A percentile compares a stretch with the other conserved stretches of the same genome.
Conservation (phyloP, 495 filamentous ascomycete species). For the Lepidopterella palustris region DNA sequence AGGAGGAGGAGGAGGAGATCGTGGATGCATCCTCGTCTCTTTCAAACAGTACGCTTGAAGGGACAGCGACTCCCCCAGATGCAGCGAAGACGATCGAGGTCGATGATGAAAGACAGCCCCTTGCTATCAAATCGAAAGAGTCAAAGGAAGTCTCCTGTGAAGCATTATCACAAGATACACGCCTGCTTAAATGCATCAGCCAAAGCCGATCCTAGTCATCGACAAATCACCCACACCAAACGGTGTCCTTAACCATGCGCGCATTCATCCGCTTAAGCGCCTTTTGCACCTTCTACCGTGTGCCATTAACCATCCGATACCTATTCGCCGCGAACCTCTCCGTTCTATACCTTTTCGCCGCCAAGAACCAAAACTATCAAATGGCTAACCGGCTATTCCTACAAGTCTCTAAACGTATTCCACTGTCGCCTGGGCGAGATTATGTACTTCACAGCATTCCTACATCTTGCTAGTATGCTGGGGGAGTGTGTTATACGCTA, state of each 20-base stretch:
- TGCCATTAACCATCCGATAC: slow-evolving; percentile 40
- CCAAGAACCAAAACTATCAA: slow-evolving; percentile 59
- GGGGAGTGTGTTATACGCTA: slow-evolving; percentile 41
- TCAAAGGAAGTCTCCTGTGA: not conserved
- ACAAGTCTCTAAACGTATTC: slow-evolving; percentile 58
- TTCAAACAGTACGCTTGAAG: slow-evolving; percentile 31
- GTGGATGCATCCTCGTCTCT: slow-evolving; percentile 21
- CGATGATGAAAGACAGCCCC: slow-evolving; percentile 20
- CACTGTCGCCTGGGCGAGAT: slow-evolving; percentile 49
- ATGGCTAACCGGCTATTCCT: slow-evolving; percentile 53
- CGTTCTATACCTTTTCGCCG: slow-evolving; percentile 53
- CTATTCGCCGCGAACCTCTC: slow-evolving; percentile 55
- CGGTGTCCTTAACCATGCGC: slow-evolving; percentile 44
- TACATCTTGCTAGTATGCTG: slow-evolving; percentile 45
- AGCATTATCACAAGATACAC: slow-evolving; percentile 16
- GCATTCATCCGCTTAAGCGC: slow-evolving; percentile 48
- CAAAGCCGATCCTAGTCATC: slow-evolving; percentile 46
- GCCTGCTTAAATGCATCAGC: slow-evolving; percentile 48
- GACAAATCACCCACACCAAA: slow-evolving; percentile 51
- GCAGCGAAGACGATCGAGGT: slow-evolving; percentile 3
- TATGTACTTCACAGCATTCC: slow-evolving; percentile 41
- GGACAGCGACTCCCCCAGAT: slow-evolving; percentile 22
- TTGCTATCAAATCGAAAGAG: slow-evolving; percentile 2
- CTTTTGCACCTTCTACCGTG: slow-evolving; percentile 48
- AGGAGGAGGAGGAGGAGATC: not conserved